Percentiles rank a stretch among this genome's conserved stretches.
Evolutionary conservation across 352 stramenopile species (phyloP).

Genomic region (Phytopythium chamaehyphon): DNA sequence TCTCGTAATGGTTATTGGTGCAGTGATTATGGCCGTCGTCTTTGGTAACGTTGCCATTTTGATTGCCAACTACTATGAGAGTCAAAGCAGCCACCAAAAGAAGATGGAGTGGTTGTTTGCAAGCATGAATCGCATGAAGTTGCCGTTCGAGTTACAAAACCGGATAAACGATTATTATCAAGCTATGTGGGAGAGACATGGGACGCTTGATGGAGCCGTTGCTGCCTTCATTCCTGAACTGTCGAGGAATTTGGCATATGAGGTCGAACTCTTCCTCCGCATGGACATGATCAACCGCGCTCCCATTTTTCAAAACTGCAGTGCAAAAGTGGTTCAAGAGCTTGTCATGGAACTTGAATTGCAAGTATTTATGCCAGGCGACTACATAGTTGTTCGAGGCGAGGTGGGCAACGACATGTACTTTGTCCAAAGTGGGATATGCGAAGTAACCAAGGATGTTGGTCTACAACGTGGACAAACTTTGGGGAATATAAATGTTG

Average conservation of each 20-base stretch:
- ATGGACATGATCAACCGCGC: conserved; percentile 88
- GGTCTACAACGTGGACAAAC: background rate
- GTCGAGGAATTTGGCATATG: conserved; percentile 74
- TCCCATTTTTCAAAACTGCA: conserved; percentile 81
- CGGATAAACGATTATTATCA: conserved; percentile 87
- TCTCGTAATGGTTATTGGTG: conserved; percentile 59
- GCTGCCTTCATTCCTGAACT: conserved; percentile 77
- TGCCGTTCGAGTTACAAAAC: conserved; percentile 75
- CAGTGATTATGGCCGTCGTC: conserved; percentile 80
- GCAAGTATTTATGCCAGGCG: conserved; percentile 81
- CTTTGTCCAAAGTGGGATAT: conserved; percentile 77
- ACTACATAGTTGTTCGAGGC: conserved; percentile 79
- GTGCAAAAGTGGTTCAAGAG: conserved; percentile 78
- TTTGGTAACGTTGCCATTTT: conserved; percentile 86
- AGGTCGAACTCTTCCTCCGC: conserved; percentile 78
- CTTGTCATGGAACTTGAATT: conserved; percentile 80
- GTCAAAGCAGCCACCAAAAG: conserved; percentile 75
- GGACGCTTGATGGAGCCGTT: conserved; percentile 70
- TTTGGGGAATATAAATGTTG: background rate
- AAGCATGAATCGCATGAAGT: conserved; percentile 78
- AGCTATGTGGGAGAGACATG: conserved; percentile 82
- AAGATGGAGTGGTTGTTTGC: conserved; percentile 88
- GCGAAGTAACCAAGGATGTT: conserved; percentile 81
- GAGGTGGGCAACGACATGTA: conserved; percentile 88
- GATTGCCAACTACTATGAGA: conserved; percentile 86